A percentile compares a stretch with the other conserved stretches of the same genome.
Evolutionary conservation across 345 rosid genomes (phyloP).

Genomic region (Pelargonium nanum): DNA sequence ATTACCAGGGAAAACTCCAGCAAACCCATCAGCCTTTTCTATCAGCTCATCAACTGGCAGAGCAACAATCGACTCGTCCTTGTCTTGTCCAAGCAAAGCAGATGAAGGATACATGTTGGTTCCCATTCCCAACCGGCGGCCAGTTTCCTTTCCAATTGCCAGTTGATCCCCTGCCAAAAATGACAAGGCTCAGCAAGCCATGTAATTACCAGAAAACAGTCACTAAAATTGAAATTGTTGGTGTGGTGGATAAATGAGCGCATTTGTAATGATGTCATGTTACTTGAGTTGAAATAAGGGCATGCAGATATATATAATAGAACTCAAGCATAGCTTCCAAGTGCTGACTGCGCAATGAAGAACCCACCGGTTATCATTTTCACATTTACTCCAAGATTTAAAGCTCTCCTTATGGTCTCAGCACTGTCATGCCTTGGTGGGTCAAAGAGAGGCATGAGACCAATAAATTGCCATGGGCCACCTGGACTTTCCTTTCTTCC

Average conservation of each 20-base stretch:
- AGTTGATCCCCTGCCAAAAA: slow-evolving; percentile 74
- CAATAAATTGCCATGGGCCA: slow-evolving; percentile 92
- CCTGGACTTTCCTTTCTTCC: slow-evolving; percentile 83
- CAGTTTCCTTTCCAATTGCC: slow-evolving; percentile 96
- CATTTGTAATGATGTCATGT: not conserved
- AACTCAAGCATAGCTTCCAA: slow-evolving; percentile 9
- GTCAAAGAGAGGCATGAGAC: slow-evolving; percentile 97
- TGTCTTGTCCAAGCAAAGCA: slow-evolving; percentile 84
- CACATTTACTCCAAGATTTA: slow-evolving; percentile 93
- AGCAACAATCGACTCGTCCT: slow-evolving; percentile 84
- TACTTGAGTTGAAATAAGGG: not conserved
- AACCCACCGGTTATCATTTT: slow-evolving; percentile 89
- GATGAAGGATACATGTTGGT: slow-evolving; percentile 99
- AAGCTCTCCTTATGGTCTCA: slow-evolving; percentile 86
- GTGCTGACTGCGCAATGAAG: slow-evolving; percentile 2
- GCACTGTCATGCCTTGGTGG: slow-evolving; percentile 99
- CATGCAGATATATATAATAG: not conserved
- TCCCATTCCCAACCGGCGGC: slow-evolving; percentile 98
- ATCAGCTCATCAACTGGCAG: slow-evolving; percentile 93
- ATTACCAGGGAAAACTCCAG: slow-evolving; percentile 97
- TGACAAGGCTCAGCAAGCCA: slow-evolving; percentile 12
- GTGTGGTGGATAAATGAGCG: not conserved
- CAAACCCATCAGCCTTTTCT: slow-evolving; percentile 99
- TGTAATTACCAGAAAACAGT: not conserved
- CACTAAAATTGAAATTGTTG: not conserved